A percentile compares a stretch with the other conserved stretches of the same genome.
Conservation (phyloP, 345 rosid genomes). For the Syzygium jambos region DNA sequence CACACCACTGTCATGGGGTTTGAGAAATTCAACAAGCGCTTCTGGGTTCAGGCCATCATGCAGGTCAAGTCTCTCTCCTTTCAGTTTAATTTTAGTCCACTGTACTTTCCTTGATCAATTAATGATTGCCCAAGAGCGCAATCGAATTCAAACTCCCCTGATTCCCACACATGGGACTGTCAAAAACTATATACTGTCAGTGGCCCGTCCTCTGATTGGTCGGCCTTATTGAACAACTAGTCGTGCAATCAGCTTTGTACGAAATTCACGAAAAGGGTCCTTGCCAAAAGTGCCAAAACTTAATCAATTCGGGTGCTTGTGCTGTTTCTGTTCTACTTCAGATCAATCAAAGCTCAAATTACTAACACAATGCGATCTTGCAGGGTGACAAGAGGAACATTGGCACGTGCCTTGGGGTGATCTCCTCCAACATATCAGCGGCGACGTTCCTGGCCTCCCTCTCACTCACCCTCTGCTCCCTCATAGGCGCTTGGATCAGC, state of each 20-base stretch:
- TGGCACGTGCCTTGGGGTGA: conserved; percentile 37
- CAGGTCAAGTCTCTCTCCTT: conserved; percentile 20
- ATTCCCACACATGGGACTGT: not conserved
- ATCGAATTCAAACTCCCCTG: not conserved
- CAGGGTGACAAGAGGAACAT: conserved; percentile 29
- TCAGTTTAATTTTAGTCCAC: not conserved
- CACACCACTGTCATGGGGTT: conserved; percentile 70
- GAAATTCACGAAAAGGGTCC: not conserved
- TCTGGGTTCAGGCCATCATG: conserved; percentile 74
- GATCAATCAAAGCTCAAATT: not conserved
- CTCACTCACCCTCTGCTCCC: conserved; percentile 62
- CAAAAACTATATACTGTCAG: not conserved
- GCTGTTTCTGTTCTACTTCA: not conserved
- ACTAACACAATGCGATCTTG: not conserved
- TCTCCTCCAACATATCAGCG: conserved; percentile 50
- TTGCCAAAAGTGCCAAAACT: not conserved
- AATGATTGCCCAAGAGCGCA: not conserved
- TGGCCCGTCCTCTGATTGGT: not conserved
- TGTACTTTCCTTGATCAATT: not conserved
- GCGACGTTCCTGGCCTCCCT: conserved; percentile 64
- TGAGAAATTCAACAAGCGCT: conserved; percentile 59
- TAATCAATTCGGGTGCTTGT: not conserved
- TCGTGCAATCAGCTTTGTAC: not conserved
- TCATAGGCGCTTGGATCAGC: conserved; percentile 86
- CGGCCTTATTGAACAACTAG: not conserved